Evolutionary conservation across 1,284 basidiomycete genomes (phyloP), one percentile per base, ranked within the genome.

Genomic region (Moesziomyces sp.): DNA sequence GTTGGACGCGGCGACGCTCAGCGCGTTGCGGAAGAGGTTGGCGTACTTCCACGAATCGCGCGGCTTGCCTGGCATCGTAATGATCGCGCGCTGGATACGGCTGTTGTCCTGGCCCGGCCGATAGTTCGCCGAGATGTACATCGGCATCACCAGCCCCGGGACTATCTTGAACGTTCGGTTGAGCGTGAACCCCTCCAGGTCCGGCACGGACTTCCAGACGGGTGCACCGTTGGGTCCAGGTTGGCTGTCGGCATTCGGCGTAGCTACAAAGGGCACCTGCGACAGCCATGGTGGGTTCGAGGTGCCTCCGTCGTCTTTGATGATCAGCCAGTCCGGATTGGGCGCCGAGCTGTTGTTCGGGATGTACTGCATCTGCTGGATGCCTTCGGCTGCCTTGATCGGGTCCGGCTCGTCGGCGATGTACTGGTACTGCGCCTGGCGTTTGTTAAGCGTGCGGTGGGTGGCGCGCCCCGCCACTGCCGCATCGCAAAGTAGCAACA

Each of bases 1-100:
- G 35, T 76, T 78, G 19, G 53, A 65, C 3, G 72, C 71, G 13
- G 70, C 75, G 13, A 73, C 74, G 21, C 46, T 42, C 5, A 74
- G 63, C 1, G 74, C 78, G 40, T 80, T 81, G 24, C 61, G 55
- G 14, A 78, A 63, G 1, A 81, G 53, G 50, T 77, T 80, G 48
- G 72, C 77, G 49, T 81, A 81, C 58, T 81, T 81, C 80, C 80
- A 81, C 35, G 77, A 60, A 44, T 81, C 80, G 42, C 80, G 66
- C 5, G 80, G 80, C 62, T 76, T 81, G 26, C 80, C 80, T 30
- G 80, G 80, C 58, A 66, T 70, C 13, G 64, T 69, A 21, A 82
- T 70, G 56, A 82, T 58, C 43, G 71, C 77, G 6, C 80, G 70
- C 46, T 82, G 77, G 38, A 82, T 74, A 11, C 43, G 46, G 46